Conservation (phyloP, 805 yeast genomes). For the Scheffersomyces spartinae region DNA sequence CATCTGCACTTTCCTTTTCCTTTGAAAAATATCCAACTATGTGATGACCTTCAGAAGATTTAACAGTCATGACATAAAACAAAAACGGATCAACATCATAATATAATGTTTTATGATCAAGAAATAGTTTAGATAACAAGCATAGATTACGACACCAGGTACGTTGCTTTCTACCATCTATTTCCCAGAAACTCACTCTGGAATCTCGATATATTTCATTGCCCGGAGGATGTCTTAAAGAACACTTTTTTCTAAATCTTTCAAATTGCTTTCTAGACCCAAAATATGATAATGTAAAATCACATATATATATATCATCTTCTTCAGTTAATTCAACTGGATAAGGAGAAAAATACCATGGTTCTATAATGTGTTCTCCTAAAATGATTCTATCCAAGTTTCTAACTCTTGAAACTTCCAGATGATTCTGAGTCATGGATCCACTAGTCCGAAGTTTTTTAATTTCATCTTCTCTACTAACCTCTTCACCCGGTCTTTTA, state of each 20-base stretch:
- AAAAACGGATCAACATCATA: slow-evolving; percentile 97
- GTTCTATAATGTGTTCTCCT: slow-evolving; percentile 89
- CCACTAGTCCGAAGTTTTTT: slow-evolving; percentile 90
- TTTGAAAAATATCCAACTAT: slow-evolving; percentile 94
- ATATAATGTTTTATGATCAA: slow-evolving; percentile 93
- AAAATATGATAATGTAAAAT: slow-evolving; percentile 79
- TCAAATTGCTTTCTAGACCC: slow-evolving; percentile 87
- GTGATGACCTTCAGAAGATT: slow-evolving; percentile 89
- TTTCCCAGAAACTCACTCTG: slow-evolving; percentile 88
- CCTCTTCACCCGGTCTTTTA: slow-evolving; percentile 52
- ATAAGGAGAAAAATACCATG: slow-evolving; percentile 98
- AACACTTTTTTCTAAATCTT: slow-evolving; percentile 78
- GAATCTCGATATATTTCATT: slow-evolving; percentile 94
- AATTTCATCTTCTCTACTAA: slow-evolving; percentile 83
- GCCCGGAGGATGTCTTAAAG: slow-evolving; percentile 94
- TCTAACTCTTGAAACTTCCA: slow-evolving; percentile 84
- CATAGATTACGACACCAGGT: slow-evolving; percentile 97
- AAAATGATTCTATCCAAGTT: slow-evolving; percentile 68
- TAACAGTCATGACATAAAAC: slow-evolving; percentile 88
- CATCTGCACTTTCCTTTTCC: slow-evolving; percentile 93
- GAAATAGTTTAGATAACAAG: slow-evolving; percentile 74
- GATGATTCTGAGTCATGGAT: slow-evolving; percentile 83
- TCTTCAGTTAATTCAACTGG: slow-evolving; percentile 92
- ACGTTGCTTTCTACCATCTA: slow-evolving; percentile 92
- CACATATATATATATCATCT: slow-evolving; percentile 83